phyloP scores from a whole-genome alignment of 176 grass and related monocot species.

The Oryza punctata region DNA sequence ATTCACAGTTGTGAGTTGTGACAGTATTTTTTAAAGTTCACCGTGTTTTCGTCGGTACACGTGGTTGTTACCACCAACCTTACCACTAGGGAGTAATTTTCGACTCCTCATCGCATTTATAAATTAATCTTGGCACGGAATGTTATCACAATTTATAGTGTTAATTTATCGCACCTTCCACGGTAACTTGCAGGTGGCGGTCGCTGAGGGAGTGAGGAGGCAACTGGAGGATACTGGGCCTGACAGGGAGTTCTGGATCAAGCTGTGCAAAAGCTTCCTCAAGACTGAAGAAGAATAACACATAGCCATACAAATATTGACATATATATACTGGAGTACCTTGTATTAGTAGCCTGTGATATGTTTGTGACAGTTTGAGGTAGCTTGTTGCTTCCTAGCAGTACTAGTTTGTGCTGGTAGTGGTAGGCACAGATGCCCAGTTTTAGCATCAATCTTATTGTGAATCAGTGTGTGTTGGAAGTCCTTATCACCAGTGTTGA shows the following conservation, averaged over 20 bases:
- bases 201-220: slow-evolving; percentile 57
- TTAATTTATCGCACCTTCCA: too few species aligned
- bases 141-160: too few species aligned
- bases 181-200: slow-evolving; percentile 32
- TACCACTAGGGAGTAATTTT: too few species aligned
- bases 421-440: not conserved
- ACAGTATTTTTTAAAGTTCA: too few species aligned
- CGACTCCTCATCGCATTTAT: too few species aligned
- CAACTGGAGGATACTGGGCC: slow-evolving; percentile 56
- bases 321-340: not conserved
- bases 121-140: too few species aligned
- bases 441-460: not conserved
- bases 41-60: too few species aligned
- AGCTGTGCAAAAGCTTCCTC: slow-evolving; percentile 83
- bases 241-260: slow-evolving; percentile 75
- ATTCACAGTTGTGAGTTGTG: too few species aligned
- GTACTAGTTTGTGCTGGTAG: not conserved
- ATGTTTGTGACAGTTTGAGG: not conserved
- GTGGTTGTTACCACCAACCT: too few species aligned
- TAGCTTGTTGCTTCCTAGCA: not conserved
- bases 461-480: not conserved
- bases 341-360: not conserved
- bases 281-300: slow-evolving; percentile 43
- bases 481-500: not conserved
- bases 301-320: not conserved